Evolutionary conservation across 2,329 filamentous ascomycete genomes (phyloP).

Genomic region (Epichloe elymi): DNA sequence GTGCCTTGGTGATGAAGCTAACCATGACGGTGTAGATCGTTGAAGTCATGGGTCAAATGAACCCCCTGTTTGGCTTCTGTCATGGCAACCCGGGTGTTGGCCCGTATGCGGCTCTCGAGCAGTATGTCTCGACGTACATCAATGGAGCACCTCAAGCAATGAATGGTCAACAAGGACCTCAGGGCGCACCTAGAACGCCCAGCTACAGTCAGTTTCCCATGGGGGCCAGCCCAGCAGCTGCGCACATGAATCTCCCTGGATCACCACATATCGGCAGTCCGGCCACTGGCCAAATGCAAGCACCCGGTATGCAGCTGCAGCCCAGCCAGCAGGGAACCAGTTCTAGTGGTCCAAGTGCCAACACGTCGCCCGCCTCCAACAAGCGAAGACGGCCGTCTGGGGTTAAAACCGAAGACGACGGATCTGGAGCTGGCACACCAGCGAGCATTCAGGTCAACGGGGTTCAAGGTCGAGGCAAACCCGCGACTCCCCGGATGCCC

Average conservation of each 20-base stretch:
- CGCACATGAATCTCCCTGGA: constrained; percentile 48
- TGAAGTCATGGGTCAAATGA: constrained; percentile 56
- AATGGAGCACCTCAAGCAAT: constrained; percentile 24
- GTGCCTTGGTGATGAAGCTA: constrained; percentile 9
- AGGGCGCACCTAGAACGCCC: constrained; percentile 35
- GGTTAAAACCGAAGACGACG: constrained; percentile 45
- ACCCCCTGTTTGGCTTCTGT: constrained; percentile 45
- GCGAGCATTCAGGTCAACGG: constrained; percentile 37
- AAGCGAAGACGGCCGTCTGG: constrained; percentile 44
- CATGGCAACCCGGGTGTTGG: constrained; percentile 39
- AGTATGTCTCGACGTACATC: constrained; percentile 40
- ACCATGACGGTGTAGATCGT: constrained; percentile 33
- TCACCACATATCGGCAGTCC: constrained; percentile 50
- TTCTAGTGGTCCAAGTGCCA: constrained; percentile 53
- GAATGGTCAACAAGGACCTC: constrained; percentile 37
- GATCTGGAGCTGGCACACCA: constrained; percentile 35
- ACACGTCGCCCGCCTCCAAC: constrained; percentile 50
- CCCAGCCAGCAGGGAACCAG: constrained; percentile 55
- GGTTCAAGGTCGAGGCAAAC: constrained; percentile 35
- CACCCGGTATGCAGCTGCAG: constrained; percentile 53
- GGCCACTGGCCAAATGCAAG: constrained; percentile 48
- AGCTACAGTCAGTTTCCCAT: constrained; percentile 45
- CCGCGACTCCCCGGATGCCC: constrained; percentile 42
- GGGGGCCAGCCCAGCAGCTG: constrained; percentile 44
- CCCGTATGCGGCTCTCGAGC: constrained; percentile 46